These are phyloP conservation scores for Gnaphalium uliginosum DNA, from an alignment of 129 eudicot genomes.

Conservation along the genomic window DNA sequence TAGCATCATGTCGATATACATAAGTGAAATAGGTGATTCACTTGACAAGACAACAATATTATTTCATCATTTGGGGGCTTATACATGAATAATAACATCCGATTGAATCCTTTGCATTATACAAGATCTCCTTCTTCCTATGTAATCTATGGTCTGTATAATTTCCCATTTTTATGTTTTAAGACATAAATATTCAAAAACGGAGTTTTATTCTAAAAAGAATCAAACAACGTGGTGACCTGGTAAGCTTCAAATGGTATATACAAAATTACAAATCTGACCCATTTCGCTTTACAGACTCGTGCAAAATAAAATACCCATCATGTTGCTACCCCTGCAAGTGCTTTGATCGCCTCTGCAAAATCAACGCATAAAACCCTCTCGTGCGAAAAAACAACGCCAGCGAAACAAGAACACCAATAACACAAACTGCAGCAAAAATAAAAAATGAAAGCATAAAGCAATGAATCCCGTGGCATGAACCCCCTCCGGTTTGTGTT, in stretches of 20 bases:
- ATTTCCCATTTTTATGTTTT: neutral
- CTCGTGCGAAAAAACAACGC: slow-evolving; percentile 64
- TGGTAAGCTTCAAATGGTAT: neutral
- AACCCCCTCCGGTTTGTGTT: slow-evolving; percentile 43
- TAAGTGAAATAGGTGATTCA: no score
- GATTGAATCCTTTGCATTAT: no score
- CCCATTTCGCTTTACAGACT: neutral
- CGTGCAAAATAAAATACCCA: neutral
- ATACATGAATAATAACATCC: no score
- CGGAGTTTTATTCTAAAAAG: neutral
- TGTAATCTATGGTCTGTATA: no score
- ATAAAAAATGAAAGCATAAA: slow-evolving; percentile 75
- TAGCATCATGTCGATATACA: no score
- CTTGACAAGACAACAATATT: no score
- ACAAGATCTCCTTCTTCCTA: no score
- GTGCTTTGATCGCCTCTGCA: slow-evolving; percentile 36
- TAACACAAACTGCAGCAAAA: slow-evolving; percentile 52
- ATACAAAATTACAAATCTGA: no score
- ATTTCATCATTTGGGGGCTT: no score
- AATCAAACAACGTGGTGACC: neutral
- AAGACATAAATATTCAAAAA: neutral
- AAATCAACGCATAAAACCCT: slow-evolving; percentile 44
- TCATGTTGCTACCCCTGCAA: slow-evolving; percentile 5
- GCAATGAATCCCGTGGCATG: slow-evolving; percentile 75
- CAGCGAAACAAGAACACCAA: slow-evolving; percentile 60